These are phyloP conservation scores for Cyathus striatus DNA, from an alignment of 768 basidiomycete genomes.

Conservation along the genomic window DNA sequence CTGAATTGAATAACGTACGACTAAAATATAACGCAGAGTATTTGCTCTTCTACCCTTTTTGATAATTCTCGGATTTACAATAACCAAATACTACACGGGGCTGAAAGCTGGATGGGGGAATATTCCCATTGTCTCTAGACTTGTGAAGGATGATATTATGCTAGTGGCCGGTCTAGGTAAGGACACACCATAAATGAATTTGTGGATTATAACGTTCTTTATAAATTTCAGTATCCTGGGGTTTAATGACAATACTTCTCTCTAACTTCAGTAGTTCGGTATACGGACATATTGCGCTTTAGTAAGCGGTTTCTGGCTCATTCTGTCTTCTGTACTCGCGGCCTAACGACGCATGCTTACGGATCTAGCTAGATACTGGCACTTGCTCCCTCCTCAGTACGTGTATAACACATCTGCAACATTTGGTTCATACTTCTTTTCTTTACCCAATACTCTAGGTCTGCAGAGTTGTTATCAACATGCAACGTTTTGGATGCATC, in stretches of 20 bases:
- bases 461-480: slow-evolving; percentile 15
- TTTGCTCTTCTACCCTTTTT: slow-evolving; percentile 11
- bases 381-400: slow-evolving; percentile 10
- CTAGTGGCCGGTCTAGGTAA: slow-evolving; percentile 12
- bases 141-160: slow-evolving; percentile 14
- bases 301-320: slow-evolving; percentile 13
- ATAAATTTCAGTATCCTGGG: background rate
- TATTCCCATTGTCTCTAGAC: slow-evolving; percentile 12
- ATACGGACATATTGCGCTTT: slow-evolving; percentile 14
- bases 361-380: slow-evolving; percentile 11
- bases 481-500: no score
- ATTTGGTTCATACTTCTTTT: no score
- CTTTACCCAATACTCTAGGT: slow-evolving; percentile 9
- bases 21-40: background rate
- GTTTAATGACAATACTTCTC: background rate
- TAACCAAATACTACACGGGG: slow-evolving; percentile 11
- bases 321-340: slow-evolving; percentile 1
- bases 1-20: background rate
- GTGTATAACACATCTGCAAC: no score
- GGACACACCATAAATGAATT: slow-evolving; percentile 2
- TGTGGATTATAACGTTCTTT: background rate
- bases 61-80: slow-evolving; percentile 11
- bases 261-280: background rate
- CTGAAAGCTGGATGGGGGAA: slow-evolving; percentile 13
- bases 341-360: background rate